Conservation (phyloP, 2,329 filamentous ascomycete species). For the Fusarium lateritium region DNA sequence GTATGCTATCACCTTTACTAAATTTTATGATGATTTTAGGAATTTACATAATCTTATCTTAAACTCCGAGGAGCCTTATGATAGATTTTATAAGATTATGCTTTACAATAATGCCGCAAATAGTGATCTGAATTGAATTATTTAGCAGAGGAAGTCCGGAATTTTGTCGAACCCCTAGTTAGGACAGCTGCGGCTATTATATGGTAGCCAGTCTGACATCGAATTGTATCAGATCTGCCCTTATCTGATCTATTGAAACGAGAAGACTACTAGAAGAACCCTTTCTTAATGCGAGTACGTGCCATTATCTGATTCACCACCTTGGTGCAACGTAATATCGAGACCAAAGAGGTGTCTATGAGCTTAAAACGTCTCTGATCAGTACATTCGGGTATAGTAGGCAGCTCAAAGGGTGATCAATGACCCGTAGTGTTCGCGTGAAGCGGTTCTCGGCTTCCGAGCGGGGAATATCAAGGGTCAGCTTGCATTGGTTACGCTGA, state of each 20-base stretch:
- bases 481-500: slow-evolving; percentile 7
- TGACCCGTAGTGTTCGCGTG: slow-evolving; percentile 32
- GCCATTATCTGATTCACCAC: too few relatives aligned
- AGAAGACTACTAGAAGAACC: background rate
- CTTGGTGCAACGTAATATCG: background rate
- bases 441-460: slow-evolving; percentile 48
- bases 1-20: too few relatives aligned
- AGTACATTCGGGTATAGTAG: slow-evolving; percentile 21
- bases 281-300: slow-evolving; percentile 1
- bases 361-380: slow-evolving; percentile 2
- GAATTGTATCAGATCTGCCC: background rate
- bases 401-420: slow-evolving; percentile 32
- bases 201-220: too few relatives aligned
- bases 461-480: slow-evolving; percentile 38
- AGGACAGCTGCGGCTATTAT: too few relatives aligned
- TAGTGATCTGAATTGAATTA: too few relatives aligned
- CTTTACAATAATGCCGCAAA: too few relatives aligned
- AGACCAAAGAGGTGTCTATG: slow-evolving; percentile 5
- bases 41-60: too few relatives aligned
- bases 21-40: too few relatives aligned
- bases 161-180: too few relatives aligned
- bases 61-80: too few relatives aligned
- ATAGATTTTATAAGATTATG: too few relatives aligned
- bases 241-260: background rate
- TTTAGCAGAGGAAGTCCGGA: too few relatives aligned